Evolutionary conservation across 495 filamentous ascomycete species (phyloP).

Genomic region (Letharia columbiana): DNA sequence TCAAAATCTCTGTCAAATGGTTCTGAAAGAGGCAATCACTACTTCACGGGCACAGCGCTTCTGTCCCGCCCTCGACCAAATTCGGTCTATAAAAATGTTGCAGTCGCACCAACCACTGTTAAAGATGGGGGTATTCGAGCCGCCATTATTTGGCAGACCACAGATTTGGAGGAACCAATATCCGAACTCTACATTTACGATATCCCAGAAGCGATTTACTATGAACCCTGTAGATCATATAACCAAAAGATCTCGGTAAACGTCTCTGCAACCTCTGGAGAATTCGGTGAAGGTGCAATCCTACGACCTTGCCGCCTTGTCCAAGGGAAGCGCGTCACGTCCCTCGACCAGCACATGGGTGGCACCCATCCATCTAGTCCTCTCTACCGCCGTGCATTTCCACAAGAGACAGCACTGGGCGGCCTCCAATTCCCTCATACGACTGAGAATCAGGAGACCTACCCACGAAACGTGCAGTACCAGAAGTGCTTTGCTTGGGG

Average conservation of each 20-base stretch:
- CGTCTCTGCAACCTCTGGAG: neutral
- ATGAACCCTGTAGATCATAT: neutral
- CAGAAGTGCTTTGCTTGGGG: conserved; percentile 12
- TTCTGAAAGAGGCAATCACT: neutral
- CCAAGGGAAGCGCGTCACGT: conserved; percentile 14
- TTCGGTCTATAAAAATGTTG: neutral
- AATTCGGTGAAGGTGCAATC: neutral
- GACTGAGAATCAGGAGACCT: neutral
- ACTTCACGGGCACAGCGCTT: neutral
- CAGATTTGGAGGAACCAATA: neutral
- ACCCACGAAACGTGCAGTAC: conserved; percentile 1
- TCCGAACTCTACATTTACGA: conserved; percentile 15
- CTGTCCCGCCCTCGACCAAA: neutral
- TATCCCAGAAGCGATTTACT: neutral
- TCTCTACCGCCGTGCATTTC: neutral
- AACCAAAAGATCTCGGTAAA: neutral
- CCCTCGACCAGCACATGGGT: conserved; percentile 9
- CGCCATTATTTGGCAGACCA: conserved; percentile 13
- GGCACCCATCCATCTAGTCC: conserved; percentile 5
- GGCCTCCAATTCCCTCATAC: conserved; percentile 1
- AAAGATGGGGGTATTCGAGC: conserved; percentile 1
- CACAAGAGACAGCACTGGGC: neutral
- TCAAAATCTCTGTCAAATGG: neutral
- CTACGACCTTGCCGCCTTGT: neutral
- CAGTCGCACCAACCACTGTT: neutral